Percentiles rank a stretch among this genome's conserved stretches.
phyloP scores from a whole-genome alignment of 139 green algal species.

The Edaphochlamys debaryana region DNA sequence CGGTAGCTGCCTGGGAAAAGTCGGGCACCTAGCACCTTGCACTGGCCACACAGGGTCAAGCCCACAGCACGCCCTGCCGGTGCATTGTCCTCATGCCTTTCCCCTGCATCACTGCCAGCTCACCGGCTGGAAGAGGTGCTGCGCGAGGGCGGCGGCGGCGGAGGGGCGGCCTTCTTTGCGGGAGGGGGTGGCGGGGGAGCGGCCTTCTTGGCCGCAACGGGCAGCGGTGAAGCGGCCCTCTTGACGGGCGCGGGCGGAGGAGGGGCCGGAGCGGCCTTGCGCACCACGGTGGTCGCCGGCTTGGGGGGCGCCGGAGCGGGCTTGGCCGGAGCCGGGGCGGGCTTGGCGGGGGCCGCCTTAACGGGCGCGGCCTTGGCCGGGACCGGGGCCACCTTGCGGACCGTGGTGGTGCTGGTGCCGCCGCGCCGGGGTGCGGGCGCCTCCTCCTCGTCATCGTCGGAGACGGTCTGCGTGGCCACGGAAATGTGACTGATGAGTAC shows the following conservation, averaged over 20 bases:
- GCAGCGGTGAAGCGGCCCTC: neutral
- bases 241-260: neutral
- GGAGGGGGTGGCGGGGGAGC: too few relatives aligned
- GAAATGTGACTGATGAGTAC: too few relatives aligned
- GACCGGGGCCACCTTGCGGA: neutral
- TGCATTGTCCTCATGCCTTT: neutral
- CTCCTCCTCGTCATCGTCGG: neutral
- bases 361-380: neutral
- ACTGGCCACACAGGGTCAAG: neutral
- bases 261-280: neutral
- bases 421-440: neutral
- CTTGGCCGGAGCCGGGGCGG: neutral
- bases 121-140: neutral
- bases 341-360: neutral
- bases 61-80: neutral
- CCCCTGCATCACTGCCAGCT: too few relatives aligned
- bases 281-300: neutral
- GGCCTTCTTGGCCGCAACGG: neutral
- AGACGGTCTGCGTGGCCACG: too few relatives aligned
- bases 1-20: too few relatives aligned
- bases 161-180: conserved; percentile 5
- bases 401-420: neutral
- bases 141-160: neutral
- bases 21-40: too few relatives aligned
- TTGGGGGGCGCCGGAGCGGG: neutral